Conservation (phyloP, 306 rosid genomes). For the Gynostemma pentaphyllum region DNA sequence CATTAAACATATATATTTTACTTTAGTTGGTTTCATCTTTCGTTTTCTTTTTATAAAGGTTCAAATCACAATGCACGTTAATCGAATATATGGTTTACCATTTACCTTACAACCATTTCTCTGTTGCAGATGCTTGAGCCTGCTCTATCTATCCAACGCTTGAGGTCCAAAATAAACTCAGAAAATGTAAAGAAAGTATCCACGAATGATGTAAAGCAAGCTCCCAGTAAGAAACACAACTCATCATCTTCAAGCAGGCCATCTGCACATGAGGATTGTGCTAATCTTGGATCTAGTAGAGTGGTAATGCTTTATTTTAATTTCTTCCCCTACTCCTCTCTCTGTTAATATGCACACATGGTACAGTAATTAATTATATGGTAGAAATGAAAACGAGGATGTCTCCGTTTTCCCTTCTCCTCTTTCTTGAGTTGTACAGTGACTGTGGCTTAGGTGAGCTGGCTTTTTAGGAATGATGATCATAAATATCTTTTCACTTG, state of each 20-base stretch:
- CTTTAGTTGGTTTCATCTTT: not conserved
- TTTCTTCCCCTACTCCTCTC: not conserved
- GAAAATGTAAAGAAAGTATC: slow-evolving; percentile 18
- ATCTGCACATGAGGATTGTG: slow-evolving; percentile 18
- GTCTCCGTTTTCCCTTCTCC: not conserved
- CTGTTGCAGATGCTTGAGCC: slow-evolving; percentile 58
- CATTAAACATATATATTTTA: not conserved
- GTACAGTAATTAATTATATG: not conserved
- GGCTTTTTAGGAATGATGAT: slow-evolving; percentile 1
- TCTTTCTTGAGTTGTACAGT: not conserved
- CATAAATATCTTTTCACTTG: not conserved
- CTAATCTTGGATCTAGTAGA: slow-evolving; percentile 16
- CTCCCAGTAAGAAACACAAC: slow-evolving; percentile 33
- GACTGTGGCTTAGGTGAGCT: not conserved
- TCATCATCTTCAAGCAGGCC: slow-evolving; percentile 21
- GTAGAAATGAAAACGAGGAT: not conserved
- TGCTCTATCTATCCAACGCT: slow-evolving; percentile 24
- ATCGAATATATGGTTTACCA: not conserved
- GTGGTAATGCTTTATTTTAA: slow-evolving; percentile 15
- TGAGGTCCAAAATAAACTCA: slow-evolving; percentile 35
- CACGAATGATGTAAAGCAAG: slow-evolving; percentile 20
- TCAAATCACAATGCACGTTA: not conserved
- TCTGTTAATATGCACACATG: not conserved
- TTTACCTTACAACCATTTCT: not conserved
- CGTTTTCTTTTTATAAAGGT: not conserved